phyloP scores from a whole-genome alignment of 2,329 filamentous ascomycete genomes.

The Pestalotiopsis sp. region DNA sequence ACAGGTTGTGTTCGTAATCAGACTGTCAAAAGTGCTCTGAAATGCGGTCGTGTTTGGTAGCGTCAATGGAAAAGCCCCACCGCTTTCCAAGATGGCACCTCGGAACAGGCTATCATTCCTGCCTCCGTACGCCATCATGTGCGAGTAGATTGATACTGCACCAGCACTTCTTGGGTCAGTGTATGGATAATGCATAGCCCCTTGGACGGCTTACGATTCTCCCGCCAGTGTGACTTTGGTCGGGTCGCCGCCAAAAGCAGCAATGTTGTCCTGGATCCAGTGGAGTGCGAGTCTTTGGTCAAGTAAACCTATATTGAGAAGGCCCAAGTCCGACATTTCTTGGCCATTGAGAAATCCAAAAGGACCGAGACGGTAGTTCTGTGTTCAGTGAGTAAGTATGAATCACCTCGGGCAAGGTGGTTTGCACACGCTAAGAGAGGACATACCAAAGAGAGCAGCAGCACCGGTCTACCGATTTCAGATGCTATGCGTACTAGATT shows the following conservation, averaged over 20 bases:
- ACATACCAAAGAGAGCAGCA: not conserved
- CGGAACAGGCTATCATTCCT: slow-evolving; percentile 49
- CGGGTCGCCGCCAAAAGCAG: not conserved
- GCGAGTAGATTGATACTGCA: slow-evolving; percentile 41
- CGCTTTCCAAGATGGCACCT: slow-evolving; percentile 46
- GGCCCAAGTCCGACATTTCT: not conserved
- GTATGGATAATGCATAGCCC: no score
- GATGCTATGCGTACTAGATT: not conserved
- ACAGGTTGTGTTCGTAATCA: not conserved
- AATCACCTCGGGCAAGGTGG: not conserved
- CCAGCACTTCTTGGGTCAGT: slow-evolving; percentile 28
- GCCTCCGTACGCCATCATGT: slow-evolving; percentile 46
- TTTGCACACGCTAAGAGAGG: no score
- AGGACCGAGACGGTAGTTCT: not conserved
- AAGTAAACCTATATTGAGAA: not conserved
- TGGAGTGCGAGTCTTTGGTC: not conserved
- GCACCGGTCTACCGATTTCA: not conserved
- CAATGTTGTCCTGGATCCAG: not conserved
- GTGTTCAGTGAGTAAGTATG: not conserved
- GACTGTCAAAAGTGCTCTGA: not conserved
- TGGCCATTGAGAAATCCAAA: not conserved
- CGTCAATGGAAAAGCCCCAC: slow-evolving; percentile 16
- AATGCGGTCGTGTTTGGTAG: not conserved
- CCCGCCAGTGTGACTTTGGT: not conserved
- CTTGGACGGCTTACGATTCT: not conserved